Evolutionary conservation across 2,329 filamentous ascomycete species (phyloP).

Genomic region (Lanzia echinophila): DNA sequence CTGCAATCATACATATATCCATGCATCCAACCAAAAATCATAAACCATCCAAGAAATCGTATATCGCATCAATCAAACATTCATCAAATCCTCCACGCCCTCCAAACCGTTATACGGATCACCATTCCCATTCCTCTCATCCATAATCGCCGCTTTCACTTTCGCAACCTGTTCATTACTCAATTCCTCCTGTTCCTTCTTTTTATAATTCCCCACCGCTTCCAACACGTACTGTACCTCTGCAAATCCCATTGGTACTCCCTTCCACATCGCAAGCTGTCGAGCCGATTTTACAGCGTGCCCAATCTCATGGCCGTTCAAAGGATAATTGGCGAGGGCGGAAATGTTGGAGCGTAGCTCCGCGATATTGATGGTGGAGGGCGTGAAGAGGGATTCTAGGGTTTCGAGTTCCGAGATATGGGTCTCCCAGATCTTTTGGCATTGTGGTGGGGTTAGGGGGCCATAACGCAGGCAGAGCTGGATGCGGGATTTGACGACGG

Average conservation of each 20-base stretch:
- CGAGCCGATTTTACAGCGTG: constrained; percentile 7
- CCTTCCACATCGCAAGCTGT: constrained; percentile 11
- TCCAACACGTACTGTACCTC: constrained; percentile 1
- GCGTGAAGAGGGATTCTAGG: constrained; percentile 18
- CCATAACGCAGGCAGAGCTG: constrained; percentile 29
- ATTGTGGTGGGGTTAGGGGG: constrained; percentile 1
- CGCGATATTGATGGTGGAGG: constrained; percentile 4
- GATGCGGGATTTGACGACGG: constrained; percentile 32
- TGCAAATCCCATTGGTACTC: constrained; percentile 2
- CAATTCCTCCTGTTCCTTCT: neutral
- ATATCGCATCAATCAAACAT: constrained; percentile 1
- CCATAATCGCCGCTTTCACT: neutral
- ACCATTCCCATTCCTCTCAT: neutral
- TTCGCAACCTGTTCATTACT: neutral
- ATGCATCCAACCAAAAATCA: neutral
- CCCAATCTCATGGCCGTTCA: constrained; percentile 11
- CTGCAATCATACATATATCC: too few species aligned
- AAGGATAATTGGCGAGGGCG: neutral
- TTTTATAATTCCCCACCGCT: neutral
- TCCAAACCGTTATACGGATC: constrained; percentile 3
- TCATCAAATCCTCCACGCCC: constrained; percentile 8
- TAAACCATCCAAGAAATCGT: neutral
- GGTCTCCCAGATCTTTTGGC: constrained; percentile 11
- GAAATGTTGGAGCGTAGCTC: constrained; percentile 4
- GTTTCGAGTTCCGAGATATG: constrained; percentile 35